Conservation (phyloP, 1,284 basidiomycete species). For the Anthracocystis panici-leucophaei region DNA sequence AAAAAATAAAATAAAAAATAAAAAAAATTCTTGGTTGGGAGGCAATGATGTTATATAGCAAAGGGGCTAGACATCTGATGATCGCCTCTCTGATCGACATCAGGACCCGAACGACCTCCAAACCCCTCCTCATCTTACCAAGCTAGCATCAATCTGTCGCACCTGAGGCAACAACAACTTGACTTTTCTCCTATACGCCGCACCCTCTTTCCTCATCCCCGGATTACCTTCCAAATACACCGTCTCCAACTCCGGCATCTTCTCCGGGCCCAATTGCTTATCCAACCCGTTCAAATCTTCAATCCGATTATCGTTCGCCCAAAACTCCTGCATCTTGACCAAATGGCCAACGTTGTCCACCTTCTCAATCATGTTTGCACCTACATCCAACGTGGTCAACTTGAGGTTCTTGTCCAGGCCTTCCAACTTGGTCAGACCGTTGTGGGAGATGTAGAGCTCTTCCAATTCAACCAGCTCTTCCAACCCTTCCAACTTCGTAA, state of each 20-base stretch:
- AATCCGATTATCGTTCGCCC: constrained; percentile 92
- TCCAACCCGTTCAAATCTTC: constrained; percentile 78
- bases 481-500: constrained; percentile 86
- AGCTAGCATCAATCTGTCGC: constrained; percentile 95
- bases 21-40: no score
- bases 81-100: no score
- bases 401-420: constrained; percentile 77
- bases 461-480: constrained; percentile 74
- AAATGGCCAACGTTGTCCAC: constrained; percentile 87
- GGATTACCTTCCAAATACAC: constrained; percentile 96
- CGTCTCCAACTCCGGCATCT: constrained; percentile 78
- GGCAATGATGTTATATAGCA: no score
- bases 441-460: constrained; percentile 94
- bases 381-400: constrained; percentile 87
- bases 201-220: constrained; percentile 82
- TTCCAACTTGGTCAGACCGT: constrained; percentile 86
- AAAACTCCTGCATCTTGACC: constrained; percentile 84
- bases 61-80: no score
- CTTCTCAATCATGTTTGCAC: constrained; percentile 82
- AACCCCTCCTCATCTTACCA: constrained; percentile 13
- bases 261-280: constrained; percentile 78
- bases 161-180: constrained; percentile 88
- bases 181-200: constrained; percentile 87
- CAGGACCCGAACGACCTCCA: no score
- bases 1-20: no score